Percentiles rank a stretch among this genome's conserved stretches.
Evolutionary conservation across 495 filamentous ascomycete species (phyloP).

Genomic region (Penicillium macrosclerotiorum): DNA sequence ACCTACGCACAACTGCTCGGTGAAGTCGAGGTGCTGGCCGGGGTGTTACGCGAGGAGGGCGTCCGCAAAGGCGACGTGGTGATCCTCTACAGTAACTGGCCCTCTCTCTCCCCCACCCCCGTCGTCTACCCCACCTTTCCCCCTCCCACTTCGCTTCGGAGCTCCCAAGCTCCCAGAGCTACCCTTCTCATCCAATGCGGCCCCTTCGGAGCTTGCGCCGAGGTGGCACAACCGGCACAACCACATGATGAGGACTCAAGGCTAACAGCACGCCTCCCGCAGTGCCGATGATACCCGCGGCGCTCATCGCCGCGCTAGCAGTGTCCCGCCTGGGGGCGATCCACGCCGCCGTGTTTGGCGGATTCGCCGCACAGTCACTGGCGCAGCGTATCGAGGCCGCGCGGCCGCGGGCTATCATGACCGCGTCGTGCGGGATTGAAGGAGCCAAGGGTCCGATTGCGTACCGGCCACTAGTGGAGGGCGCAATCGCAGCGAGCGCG

Average conservation of each 20-base stretch:
- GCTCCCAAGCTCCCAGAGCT: too few relatives aligned
- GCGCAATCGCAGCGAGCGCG: slow-evolving; percentile 56
- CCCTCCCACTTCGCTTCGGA: too few relatives aligned
- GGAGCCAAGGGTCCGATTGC: slow-evolving; percentile 70
- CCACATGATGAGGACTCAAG: neutral
- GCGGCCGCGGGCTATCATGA: slow-evolving; percentile 72
- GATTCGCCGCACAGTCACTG: slow-evolving; percentile 76
- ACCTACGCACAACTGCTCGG: slow-evolving; percentile 73
- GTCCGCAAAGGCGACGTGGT: slow-evolving; percentile 86
- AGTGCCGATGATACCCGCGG: slow-evolving; percentile 97
- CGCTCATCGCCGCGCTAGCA: slow-evolving; percentile 80
- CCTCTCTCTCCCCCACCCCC: too few relatives aligned
- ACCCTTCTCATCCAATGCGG: too few relatives aligned
- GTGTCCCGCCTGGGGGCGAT: slow-evolving; percentile 80
- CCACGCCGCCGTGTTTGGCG: slow-evolving; percentile 90
- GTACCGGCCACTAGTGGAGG: slow-evolving; percentile 71
- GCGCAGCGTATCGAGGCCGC: slow-evolving; percentile 88
- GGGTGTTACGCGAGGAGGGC: slow-evolving; percentile 78
- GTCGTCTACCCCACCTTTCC: too few relatives aligned
- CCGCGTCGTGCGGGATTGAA: slow-evolving; percentile 90
- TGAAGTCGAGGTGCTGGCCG: slow-evolving; percentile 84
- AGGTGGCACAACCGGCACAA: too few relatives aligned
- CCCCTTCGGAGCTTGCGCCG: too few relatives aligned
- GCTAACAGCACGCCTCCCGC: slow-evolving; percentile 1
- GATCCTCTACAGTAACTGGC: slow-evolving; percentile 77